phyloP scores from a whole-genome alignment of 805 yeast species.

The Ogataea haglerorum region DNA sequence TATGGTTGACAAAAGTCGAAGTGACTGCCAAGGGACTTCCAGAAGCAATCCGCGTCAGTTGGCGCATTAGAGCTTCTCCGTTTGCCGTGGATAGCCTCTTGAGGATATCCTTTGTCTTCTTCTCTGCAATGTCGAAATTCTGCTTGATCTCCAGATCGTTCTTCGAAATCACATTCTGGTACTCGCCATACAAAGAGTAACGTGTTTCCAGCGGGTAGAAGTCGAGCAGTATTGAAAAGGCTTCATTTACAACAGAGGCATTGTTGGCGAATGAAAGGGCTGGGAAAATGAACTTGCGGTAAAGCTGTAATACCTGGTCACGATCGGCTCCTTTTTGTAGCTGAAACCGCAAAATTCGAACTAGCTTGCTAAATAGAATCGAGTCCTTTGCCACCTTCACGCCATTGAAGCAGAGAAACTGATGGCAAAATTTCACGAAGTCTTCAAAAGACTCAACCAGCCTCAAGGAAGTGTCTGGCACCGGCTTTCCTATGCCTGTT shows the following conservation, averaged over 20 bases:
- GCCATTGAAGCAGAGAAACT: slow-evolving; percentile 52
- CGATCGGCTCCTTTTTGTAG: slow-evolving; percentile 27
- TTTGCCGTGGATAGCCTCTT: slow-evolving; percentile 83
- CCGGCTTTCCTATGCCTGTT: slow-evolving; percentile 19
- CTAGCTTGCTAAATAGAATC: slow-evolving; percentile 50
- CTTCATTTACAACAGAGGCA: slow-evolving; percentile 57
- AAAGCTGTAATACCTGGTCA: slow-evolving; percentile 54
- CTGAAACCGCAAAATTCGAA: slow-evolving; percentile 52
- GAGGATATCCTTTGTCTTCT: slow-evolving; percentile 70
- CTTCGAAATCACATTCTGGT: slow-evolving; percentile 55
- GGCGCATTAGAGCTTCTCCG: slow-evolving; percentile 65
- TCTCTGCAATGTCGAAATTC: slow-evolving; percentile 65
- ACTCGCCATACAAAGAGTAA: slow-evolving; percentile 78
- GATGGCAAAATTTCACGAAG: slow-evolving; percentile 39
- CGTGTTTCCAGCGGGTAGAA: slow-evolving; percentile 59
- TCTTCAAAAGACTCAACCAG: slow-evolving; percentile 38
- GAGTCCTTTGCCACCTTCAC: slow-evolving; percentile 49
- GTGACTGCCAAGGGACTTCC: slow-evolving; percentile 79
- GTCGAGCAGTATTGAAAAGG: slow-evolving; percentile 48
- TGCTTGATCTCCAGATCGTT: slow-evolving; percentile 53
- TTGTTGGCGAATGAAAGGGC: slow-evolving; percentile 52
- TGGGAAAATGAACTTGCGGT: slow-evolving; percentile 66
- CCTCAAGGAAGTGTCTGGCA: slow-evolving; percentile 32
- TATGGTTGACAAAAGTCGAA: slow-evolving; percentile 66
- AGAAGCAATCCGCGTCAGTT: slow-evolving; percentile 66